These are phyloP conservation scores for Boletus subparvulus DNA, from an alignment of 768 basidiomycete genomes.

Conservation along the genomic window DNA sequence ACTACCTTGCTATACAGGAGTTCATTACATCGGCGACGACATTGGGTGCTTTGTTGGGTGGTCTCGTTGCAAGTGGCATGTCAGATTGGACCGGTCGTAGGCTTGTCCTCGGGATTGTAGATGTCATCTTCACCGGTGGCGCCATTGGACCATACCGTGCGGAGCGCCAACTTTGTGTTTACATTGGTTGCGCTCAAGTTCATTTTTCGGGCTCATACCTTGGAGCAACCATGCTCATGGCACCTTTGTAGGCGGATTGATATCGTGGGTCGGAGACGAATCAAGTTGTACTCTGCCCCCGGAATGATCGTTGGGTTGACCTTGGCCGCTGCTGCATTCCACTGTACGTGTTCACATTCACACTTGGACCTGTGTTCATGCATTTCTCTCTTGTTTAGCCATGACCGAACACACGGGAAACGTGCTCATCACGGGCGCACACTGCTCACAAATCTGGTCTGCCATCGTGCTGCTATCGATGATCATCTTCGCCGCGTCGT, in stretches of 20 bases:
- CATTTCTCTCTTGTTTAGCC: constrained; percentile 32
- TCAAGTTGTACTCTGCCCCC: constrained; percentile 69
- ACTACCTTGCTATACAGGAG: constrained; percentile 48
- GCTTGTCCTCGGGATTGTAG: constrained; percentile 62
- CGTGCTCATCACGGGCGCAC: constrained; percentile 54
- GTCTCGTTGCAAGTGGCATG: constrained; percentile 63
- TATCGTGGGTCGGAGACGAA: constrained; percentile 63
- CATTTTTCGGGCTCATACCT: background rate
- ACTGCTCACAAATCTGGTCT: constrained; percentile 63
- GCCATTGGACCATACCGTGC: constrained; percentile 68
- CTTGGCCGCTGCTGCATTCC: constrained; percentile 64
- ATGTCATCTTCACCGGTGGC: constrained; percentile 72
- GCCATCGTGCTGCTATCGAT: constrained; percentile 71
- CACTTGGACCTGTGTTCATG: background rate
- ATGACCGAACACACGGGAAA: constrained; percentile 63
- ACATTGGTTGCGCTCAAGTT: constrained; percentile 72
- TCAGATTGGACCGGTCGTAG: constrained; percentile 73
- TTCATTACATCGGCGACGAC: constrained; percentile 71
- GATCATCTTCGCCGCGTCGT: constrained; percentile 80
- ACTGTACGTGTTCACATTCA: constrained; percentile 31
- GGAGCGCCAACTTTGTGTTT: constrained; percentile 75
- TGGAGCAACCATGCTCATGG: background rate
- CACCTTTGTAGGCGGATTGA: constrained; percentile 47
- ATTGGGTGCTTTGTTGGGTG: constrained; percentile 74
- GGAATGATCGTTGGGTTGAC: constrained; percentile 69